Evolutionary conservation across 352 stramenopile species (phyloP), one percentile per base, ranked within the genome.

Genomic region (Phytopythium kandeliae): DNA sequence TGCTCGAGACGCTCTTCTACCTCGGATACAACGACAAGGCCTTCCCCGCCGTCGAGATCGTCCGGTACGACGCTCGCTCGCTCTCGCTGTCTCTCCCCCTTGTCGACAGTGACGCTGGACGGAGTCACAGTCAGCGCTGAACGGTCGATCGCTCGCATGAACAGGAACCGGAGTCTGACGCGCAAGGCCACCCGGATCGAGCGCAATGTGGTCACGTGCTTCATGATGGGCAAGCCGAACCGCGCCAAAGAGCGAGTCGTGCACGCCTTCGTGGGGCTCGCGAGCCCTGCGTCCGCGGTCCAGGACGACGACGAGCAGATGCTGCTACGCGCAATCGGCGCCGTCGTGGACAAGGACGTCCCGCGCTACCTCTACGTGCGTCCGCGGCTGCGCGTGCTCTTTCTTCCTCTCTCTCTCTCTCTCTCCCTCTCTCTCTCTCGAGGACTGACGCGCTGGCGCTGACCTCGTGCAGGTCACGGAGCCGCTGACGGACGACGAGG

Each of bases 1-100:
- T 86, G 33, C 68, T 94, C 35, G 78, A 89, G 58, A 82, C 78
- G 21, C 56, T 94, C 6, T 94, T 89, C 57, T 92, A 87, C 53
- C 51, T 94, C 38, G 83, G 83, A n/a, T 91, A 85, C 54, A 80
- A 90, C 55, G 74, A 88, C 58, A 88, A 89, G 45, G 46, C 78
- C 31, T 69, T 63, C 17, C 71, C 74, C 0, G 83, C 78, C 11
- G 47, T 94, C 22, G 73, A 92, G 38, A 73, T 89, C 44, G 71
- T 77, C 30, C 82, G 80, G 71, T 82, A 63, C 35, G 68, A 77
- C 4, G 31, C 25, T 16, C n/a, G 8, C n/a, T n/a, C n/a, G n/a
- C n/a, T n/a, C n/a, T n/a, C n/a, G n/a, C n/a, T n/a, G n/a, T n/a
- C n/a, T n/a, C n/a, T n/a, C n/a, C n/a, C n/a, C n/a, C n/a, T n/a